Base-by-base conservation (phyloP, 495 filamentous ascomycete genomes). In the Platismatia glauca region DNA sequence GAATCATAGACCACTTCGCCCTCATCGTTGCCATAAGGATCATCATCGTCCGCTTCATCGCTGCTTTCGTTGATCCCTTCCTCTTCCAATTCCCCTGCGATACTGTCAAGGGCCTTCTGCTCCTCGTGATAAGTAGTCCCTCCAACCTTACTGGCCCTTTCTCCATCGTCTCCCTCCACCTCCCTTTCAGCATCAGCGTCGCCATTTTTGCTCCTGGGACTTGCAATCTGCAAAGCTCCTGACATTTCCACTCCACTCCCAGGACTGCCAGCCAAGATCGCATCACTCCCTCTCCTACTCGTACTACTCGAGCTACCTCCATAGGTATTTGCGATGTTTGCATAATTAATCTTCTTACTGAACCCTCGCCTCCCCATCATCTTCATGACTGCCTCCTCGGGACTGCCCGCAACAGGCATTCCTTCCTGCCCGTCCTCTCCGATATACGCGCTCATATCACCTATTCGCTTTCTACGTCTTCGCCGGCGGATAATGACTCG, bases 321-420 rank as follows among this genome's bases (percentile, higher is more conserved):
- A 31, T 65, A 68, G 11, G 67, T n/a, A 2, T 67, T 52, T 52
- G 85, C 80, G 37, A 90, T 80, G 16, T 83, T 79, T 48, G 84
- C 84, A 70, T 95, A 95, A 62, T 95, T 90, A 66, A 96, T 90
- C 67, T 90, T 88, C 70, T 86, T 90, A 67, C 84, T 89, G 71
- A 85, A 90, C 0, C 77, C 84, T 34, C 89, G 80, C 39, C 80
- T 80, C 72, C 87, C 83, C 70, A 95, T 73, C 80, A 90, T 89
- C 58, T 84, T 82, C 50, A 83, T 78, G 12, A 86, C 88, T 1
- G 90, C 89, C 69, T 93, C 90, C 5, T 82, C 85, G 0, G 91
- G 85, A 72, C 46, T 78, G 72, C 39, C 72, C 69, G 68, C 73
- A 71, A 65, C 72, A 67, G 38, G 76, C 72, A 55, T 78, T 70